Base-by-base conservation (phyloP, 306 rosid genomes). In the Dryas octopetala region DNA sequence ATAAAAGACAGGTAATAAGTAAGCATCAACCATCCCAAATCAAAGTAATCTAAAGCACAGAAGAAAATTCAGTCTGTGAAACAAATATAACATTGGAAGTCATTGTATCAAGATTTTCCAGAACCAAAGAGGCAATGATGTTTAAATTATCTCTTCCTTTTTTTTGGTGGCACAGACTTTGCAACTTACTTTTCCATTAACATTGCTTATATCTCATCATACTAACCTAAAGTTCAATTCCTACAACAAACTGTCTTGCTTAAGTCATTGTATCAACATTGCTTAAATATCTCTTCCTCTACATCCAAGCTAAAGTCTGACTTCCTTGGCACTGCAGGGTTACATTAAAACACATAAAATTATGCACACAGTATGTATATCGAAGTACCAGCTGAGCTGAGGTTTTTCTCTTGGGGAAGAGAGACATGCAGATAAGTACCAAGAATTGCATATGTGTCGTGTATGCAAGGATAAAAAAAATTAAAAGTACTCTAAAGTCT, bases 221-320 rank as follows among this genome's bases (percentile, higher is more conserved):
- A 32, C 46, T 32, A 32, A 32, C n/a, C 17, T 32, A 4, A 13
- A 28, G 38, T 62, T 13, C 45, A 61, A 13, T 8, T 61, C 2
- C 46, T 28, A 38, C 66, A 14, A 45, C 66, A 32, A 32, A 32
- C 38, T 32, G 38, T 2, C 32, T 13, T 38, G 46, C 14, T 23
- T 23, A 19, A 57, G 62, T 32, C 38, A n/a, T 60, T 51, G 41
- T 70, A 64, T 43, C 19, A 7, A 0, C 3, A 9, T 62, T 13
- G 61, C 92, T 17, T 73, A 23, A 14, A 92, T 92, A 73, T 26
- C 86, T 61, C 23, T 23, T 23, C 23, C 23, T 92, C 93, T 61
- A 95, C 88, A 79, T 92, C 84, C 85, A 95, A 88, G 87, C 97
- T 89, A 78, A 92, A 95, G 69, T 92, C 90, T 51, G 87, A 82